Base-by-base conservation (phyloP, 1,139 yeast species). In the Yamadazyma triangularis region DNA sequence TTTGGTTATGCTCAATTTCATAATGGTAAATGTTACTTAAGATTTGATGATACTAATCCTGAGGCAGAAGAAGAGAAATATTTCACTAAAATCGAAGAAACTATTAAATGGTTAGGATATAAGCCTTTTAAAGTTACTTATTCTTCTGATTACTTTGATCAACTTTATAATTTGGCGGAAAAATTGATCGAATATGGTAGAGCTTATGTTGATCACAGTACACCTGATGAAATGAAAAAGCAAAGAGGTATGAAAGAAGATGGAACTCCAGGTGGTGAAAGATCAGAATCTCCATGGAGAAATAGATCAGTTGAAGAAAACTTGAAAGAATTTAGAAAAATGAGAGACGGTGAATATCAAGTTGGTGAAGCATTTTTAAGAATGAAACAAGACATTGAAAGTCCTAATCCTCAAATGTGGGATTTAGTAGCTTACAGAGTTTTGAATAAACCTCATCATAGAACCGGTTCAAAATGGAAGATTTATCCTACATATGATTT, bases 381-480 rank as follows among this genome's bases (percentile, higher is more conserved):
- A 64, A 91, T 93, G 98, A 91, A 91, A 58, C 96, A 87, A 69
- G 95, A 91, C 54, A 66, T 91, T 42, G 57, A 60, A n/a, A 84
- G 93, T 23, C 95, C 96, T 43, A 85, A 87, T 45, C 98, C 98
- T 13, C 98, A 91, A 64, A 93, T 93, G 98, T 93, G 99, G 98
- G 99, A 93, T 60, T 74, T 91, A 46, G 94, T 91, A 38, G 98
- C 98, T n/a, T 93, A 93, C 64, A 78, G 99, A 58, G 96, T 93
- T 6, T 70, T 93, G 48, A 72, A 89, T 48, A 89, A 95, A 15
- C 77, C 87, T 18, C 98, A 93, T 61, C 95, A 91, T 59, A 81
- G 98, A 63, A 91, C 98, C 11, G 98, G 97, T 34, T 81, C 77
- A 54, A 84, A 84, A 58, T 93, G 99, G 99, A 87, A 83, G 61